phyloP scores from a whole-genome alignment of 2,329 filamentous ascomycete species.

The Fusarium sp. region DNA sequence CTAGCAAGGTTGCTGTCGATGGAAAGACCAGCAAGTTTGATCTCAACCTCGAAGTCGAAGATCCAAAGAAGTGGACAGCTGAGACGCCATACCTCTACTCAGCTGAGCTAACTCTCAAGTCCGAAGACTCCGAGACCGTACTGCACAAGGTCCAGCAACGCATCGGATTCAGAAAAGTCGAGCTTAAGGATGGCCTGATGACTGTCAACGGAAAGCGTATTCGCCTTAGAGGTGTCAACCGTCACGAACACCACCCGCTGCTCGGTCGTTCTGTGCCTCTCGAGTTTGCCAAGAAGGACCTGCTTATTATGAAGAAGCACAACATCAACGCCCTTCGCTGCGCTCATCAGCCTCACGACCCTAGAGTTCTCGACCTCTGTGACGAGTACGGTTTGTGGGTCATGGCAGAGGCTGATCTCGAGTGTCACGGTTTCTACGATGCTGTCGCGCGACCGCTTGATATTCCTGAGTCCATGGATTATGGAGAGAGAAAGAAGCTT shows the following conservation, averaged over 20 bases:
- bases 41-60: constrained; percentile 60
- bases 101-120: constrained; percentile 68
- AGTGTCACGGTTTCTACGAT: constrained; percentile 69
- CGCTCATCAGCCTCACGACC: constrained; percentile 78
- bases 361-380: constrained; percentile 70
- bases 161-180: constrained; percentile 76
- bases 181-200: constrained; percentile 74
- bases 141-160: constrained; percentile 62
- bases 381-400: constrained; percentile 78
- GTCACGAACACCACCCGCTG: constrained; percentile 78
- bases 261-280: constrained; percentile 74
- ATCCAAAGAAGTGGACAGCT: constrained; percentile 77
- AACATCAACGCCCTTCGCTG: constrained; percentile 80
- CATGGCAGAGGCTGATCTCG: constrained; percentile 66
- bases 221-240: constrained; percentile 71
- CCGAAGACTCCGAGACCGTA: constrained; percentile 53
- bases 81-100: constrained; percentile 75
- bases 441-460: constrained; percentile 64
- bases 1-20: constrained; percentile 46
- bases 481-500: constrained; percentile 72
- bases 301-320: constrained; percentile 77
- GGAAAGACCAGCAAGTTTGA: constrained; percentile 56
- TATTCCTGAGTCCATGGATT: constrained; percentile 70
- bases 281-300: constrained; percentile 73
- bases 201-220: constrained; percentile 75